Evolutionary conservation across 352 stramenopile species (phyloP).

Genomic region (Globisporangium canariense): DNA sequence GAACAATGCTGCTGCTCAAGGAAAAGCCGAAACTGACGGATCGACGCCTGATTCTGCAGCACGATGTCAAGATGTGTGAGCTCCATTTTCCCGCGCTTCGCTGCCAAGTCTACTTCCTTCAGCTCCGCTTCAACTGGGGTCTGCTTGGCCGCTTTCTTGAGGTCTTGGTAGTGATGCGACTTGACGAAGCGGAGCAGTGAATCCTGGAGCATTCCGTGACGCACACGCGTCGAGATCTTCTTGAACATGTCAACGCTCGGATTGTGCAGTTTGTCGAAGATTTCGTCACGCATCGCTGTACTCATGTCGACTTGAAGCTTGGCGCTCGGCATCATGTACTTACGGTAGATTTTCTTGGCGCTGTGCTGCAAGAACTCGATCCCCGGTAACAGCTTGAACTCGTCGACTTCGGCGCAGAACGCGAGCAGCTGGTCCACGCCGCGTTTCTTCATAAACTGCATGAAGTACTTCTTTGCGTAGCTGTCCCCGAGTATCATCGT

Average conservation of each 20-base stretch:
- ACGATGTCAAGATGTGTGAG: slow-evolving; percentile 71
- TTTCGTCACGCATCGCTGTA: slow-evolving; percentile 74
- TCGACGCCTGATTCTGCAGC: slow-evolving; percentile 58
- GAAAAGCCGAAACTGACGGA: slow-evolving; percentile 67
- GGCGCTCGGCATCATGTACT: slow-evolving; percentile 74
- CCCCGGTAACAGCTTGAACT: slow-evolving; percentile 74
- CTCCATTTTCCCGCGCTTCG: slow-evolving; percentile 74
- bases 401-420: slow-evolving; percentile 73
- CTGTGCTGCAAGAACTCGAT: slow-evolving; percentile 85
- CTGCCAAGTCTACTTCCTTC: slow-evolving; percentile 51
- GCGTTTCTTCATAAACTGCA: slow-evolving; percentile 69
- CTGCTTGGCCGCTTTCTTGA: slow-evolving; percentile 43
- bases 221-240: slow-evolving; percentile 58
- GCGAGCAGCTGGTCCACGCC: slow-evolving; percentile 64
- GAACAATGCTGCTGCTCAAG: slow-evolving; percentile 74
- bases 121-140: slow-evolving; percentile 42
- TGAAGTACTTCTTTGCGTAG: slow-evolving; percentile 73
- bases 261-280: slow-evolving; percentile 54
- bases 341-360: slow-evolving; percentile 84
- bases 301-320: slow-evolving; percentile 85
- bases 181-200: slow-evolving; percentile 79
- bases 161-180: slow-evolving; percentile 55
- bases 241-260: slow-evolving; percentile 87
- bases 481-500: slow-evolving; percentile 45
- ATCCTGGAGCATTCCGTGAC: slow-evolving; percentile 74